Evolutionary conservation across 2,329 filamentous ascomycete species (phyloP).

Genomic region (Sporothrix humicola): DNA sequence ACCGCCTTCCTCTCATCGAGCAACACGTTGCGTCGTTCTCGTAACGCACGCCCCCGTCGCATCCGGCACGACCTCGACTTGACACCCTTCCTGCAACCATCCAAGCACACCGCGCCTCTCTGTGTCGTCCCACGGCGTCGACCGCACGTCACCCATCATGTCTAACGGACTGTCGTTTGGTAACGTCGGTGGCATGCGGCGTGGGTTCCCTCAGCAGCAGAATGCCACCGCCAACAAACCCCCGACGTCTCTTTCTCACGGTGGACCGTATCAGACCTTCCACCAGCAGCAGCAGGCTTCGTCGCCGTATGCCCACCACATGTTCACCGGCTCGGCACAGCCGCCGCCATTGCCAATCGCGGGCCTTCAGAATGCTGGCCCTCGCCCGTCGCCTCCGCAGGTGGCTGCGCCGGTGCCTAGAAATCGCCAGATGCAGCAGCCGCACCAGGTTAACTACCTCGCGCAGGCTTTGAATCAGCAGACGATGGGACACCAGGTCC

Average conservation of each 20-base stretch:
- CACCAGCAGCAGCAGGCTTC: constrained; percentile 55
- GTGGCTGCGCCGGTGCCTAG: constrained; percentile 55
- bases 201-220: constrained; percentile 49
- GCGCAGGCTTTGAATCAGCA: constrained; percentile 47
- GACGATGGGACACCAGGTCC: constrained; percentile 43
- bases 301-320: constrained; percentile 55
- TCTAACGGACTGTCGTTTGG: constrained; percentile 60
- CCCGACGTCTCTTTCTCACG: constrained; percentile 59
- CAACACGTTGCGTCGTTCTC: background rate
- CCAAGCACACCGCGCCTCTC: constrained; percentile 23
- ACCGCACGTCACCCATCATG: constrained; percentile 40
- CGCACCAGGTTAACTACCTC: constrained; percentile 45
- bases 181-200: constrained; percentile 53
- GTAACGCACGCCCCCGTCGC: background rate
- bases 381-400: constrained; percentile 52
- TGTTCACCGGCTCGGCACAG: constrained; percentile 57
- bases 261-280: constrained; percentile 59
- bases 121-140: background rate
- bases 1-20: background rate
- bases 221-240: constrained; percentile 56
- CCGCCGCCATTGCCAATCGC: constrained; percentile 55
- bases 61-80: constrained; percentile 24
- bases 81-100: background rate
- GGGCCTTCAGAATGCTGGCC: constrained; percentile 54
- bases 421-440: constrained; percentile 54